Base-by-base conservation (phyloP, 2,329 filamentous ascomycete species). In the Aschersonia sp. region DNA sequence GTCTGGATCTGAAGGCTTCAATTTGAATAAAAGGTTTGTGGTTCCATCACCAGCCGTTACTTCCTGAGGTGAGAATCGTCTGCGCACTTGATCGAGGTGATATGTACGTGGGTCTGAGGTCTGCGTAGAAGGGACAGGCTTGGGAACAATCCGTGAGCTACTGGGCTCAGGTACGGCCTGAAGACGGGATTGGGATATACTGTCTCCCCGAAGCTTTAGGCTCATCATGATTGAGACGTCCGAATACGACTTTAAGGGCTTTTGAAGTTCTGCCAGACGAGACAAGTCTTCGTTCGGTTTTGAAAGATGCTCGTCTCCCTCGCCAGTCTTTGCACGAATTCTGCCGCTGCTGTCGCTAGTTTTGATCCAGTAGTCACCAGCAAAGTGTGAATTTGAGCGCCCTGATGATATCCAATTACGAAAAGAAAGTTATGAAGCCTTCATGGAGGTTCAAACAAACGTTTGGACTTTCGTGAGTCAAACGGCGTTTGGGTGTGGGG, bases 1-100 rank as follows among this genome's bases (percentile, higher is more conserved):
- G 58, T 92, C 86, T 0, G 86, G 86, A 59, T 92, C 86, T 5
- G 85, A 88, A 4, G 86, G 86, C 9, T 65, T 66, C 51, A 92
- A 65, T 46, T 71, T 77, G 62, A 91, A 85, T 7, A 69, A 65
- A 40, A 89, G 63, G 12, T 75, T 71, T 0, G 76, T 78, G 3
- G 70, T 70, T 45, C 75, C 72, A 51, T 73, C 63, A 5, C 62
- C 58, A 3, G 68, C 56, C 10, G 58, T 65, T 9, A 65, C 63
- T 51, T 75, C 69, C 45, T 63, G 66, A 5, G 74, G 69, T 1
- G 66, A 69, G 61, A 79, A 91, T 35, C 86, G 76, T 52, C 78
- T 77, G 56, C 78, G 73, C 51, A 91, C 66, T 67, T 92, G 86
- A 51, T 76, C 75, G 46, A 91, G 65, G 61, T 92, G 84, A 59